A percentile compares a stretch with the other conserved stretches of the same genome.
Conservation (phyloP, 1,284 basidiomycete species). For the Chalciporus sp. region DNA sequence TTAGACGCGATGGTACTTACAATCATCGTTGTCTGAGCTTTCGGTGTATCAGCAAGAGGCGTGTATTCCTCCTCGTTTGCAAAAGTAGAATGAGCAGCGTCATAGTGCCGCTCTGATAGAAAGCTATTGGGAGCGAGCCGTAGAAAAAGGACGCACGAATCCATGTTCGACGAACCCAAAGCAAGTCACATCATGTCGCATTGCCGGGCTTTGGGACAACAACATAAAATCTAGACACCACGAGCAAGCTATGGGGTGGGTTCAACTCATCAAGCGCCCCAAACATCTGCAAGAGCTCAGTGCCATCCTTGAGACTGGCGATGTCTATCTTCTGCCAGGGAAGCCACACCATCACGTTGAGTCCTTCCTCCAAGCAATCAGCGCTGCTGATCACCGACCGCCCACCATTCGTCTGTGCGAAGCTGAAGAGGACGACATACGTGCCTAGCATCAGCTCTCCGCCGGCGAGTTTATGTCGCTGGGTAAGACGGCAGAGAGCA, state of each 20-base stretch:
- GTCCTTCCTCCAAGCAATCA: conserved; percentile 27
- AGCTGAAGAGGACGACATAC: conserved; percentile 34
- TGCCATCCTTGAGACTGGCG: conserved; percentile 5
- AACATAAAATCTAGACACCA: conserved; percentile 33
- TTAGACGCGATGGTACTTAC: not conserved
- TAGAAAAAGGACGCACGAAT: not conserved
- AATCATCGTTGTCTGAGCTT: not conserved
- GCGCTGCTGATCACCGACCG: conserved; percentile 17
- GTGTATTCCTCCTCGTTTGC: not conserved
- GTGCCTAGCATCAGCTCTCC: conserved; percentile 29
- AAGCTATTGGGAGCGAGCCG: not conserved
- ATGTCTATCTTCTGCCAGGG: conserved; percentile 36
- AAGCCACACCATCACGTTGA: conserved; percentile 31
- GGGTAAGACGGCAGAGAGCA: conserved; percentile 30
- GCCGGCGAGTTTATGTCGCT: conserved; percentile 20
- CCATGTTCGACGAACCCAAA: conserved; percentile 17
- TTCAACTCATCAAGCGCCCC: conserved; percentile 29
- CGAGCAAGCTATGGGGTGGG: conserved; percentile 32
- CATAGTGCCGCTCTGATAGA: not conserved
- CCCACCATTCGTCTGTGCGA: conserved; percentile 17
- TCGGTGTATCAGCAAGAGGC: not conserved
- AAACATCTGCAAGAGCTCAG: conserved; percentile 21
- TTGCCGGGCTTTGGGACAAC: conserved; percentile 4
- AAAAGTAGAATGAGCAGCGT: too few species aligned
- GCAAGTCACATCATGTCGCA: conserved; percentile 3